Percentiles rank a stretch among this genome's conserved stretches.
These are phyloP conservation scores for Xylaria flabelliformis DNA, from an alignment of 495 filamentous ascomycete genomes.

Conservation along the genomic window DNA sequence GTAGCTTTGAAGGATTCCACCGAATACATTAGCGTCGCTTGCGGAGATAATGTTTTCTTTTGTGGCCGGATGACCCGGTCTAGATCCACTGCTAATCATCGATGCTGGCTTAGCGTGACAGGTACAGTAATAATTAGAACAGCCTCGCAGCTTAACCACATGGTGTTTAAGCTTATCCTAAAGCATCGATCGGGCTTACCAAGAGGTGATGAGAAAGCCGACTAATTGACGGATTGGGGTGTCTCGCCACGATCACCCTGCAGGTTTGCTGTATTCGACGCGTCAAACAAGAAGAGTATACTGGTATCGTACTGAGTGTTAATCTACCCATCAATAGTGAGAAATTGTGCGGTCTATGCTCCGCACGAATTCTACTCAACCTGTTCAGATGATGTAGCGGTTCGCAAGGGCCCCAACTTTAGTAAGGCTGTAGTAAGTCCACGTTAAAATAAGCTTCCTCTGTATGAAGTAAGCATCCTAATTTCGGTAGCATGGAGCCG, in stretches of 20 bases:
- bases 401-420: not conserved
- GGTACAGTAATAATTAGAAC: constrained; percentile 21
- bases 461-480: constrained; percentile 10
- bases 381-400: not conserved
- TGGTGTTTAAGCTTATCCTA: not conserved
- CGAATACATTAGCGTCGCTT: not conserved
- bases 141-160: not conserved
- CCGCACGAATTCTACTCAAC: not conserved
- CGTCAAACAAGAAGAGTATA: not conserved
- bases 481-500: constrained; percentile 2
- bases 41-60: constrained; percentile 7
- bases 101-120: not conserved
- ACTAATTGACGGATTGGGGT: not conserved
- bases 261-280: not conserved
- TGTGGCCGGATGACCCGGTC: constrained; percentile 20
- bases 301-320: not conserved
- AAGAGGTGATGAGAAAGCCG: not conserved
- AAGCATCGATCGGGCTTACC: not conserved
- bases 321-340: no score
- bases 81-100: not conserved
- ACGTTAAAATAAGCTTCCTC: constrained; percentile 22
- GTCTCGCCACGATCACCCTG: not conserved
- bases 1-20: not conserved
- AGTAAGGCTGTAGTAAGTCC: constrained; percentile 23
- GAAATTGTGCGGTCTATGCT: not conserved